Conservation (phyloP, 176 grass and related monocot genomes). For the Oropetium thomaeum region DNA sequence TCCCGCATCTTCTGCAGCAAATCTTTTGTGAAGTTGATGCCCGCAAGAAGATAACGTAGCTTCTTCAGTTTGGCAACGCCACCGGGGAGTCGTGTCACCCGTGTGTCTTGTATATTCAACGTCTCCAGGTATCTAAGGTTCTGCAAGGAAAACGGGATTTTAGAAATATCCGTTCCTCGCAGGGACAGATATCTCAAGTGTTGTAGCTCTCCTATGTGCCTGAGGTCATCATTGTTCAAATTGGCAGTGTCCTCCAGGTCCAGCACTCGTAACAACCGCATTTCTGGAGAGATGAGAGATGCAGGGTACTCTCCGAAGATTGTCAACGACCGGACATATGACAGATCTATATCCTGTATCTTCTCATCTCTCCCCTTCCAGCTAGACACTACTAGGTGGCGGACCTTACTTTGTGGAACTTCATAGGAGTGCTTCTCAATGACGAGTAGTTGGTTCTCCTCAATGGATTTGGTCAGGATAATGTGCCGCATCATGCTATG, state of each 20-base stretch:
- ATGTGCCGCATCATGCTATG: slow-evolving; percentile 43
- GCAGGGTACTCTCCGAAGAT: slow-evolving; percentile 9
- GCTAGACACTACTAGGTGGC: slow-evolving; percentile 35
- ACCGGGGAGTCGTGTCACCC: not conserved
- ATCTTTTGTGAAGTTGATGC: not conserved
- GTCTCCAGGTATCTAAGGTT: slow-evolving; percentile 41
- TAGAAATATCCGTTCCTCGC: not conserved
- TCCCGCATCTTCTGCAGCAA: not conserved
- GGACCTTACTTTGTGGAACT: slow-evolving; percentile 33
- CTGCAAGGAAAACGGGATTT: slow-evolving; percentile 31
- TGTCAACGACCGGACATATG: slow-evolving; percentile 36
- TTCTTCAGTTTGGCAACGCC: slow-evolving; percentile 30
- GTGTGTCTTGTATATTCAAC: slow-evolving; percentile 31
- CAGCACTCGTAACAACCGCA: slow-evolving; percentile 34
- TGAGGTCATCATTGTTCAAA: slow-evolving; percentile 24
- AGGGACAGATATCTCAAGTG: slow-evolving; percentile 38
- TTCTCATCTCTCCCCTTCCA: slow-evolving; percentile 14
- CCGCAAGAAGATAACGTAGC: slow-evolving; percentile 28
- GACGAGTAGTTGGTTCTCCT: slow-evolving; percentile 46
- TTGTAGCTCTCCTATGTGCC: slow-evolving; percentile 19
- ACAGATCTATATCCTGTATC: not conserved
- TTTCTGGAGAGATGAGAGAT: not conserved
- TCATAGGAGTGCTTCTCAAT: not conserved
- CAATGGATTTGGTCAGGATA: slow-evolving; percentile 34
- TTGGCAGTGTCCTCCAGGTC: slow-evolving; percentile 29